These are phyloP conservation scores for Chrysanthemum makinoi DNA, from an alignment of 129 eudicot species.

Conservation along the genomic window DNA sequence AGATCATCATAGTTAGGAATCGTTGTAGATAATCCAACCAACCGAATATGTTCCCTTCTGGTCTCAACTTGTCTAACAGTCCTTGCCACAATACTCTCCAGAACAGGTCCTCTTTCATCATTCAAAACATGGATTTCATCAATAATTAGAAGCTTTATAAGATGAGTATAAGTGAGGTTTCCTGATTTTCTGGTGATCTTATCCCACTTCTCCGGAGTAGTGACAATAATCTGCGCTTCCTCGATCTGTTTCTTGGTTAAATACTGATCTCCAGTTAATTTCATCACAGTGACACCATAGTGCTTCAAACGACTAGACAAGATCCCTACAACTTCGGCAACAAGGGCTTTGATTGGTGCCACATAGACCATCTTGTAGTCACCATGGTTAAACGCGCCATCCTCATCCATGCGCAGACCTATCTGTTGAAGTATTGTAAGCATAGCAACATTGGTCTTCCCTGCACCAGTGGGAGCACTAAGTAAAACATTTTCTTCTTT, in stretches of 20 bases:
- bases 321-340: constrained; percentile 89
- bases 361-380: constrained; percentile 92
- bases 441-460: constrained; percentile 95
- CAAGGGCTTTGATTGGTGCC: constrained; percentile 97
- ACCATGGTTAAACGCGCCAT: constrained; percentile 66
- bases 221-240: constrained; percentile 88
- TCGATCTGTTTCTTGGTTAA: constrained; percentile 84
- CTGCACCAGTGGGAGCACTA: constrained; percentile 98
- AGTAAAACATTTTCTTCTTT: constrained; percentile 70
- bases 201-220: constrained; percentile 99
- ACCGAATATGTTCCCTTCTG: constrained; percentile 89
- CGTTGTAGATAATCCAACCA: constrained; percentile 92
- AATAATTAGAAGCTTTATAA: constrained; percentile 77
- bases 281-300: constrained; percentile 73
- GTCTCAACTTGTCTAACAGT: constrained; percentile 91
- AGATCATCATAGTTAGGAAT: constrained; percentile 87
- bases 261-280: constrained; percentile 92
- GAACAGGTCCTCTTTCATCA: constrained; percentile 94
- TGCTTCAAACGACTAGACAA: constrained; percentile 71
- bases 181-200: constrained; percentile 95
- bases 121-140: constrained; percentile 94
- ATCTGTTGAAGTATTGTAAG: constrained; percentile 93
- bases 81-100: constrained; percentile 93
- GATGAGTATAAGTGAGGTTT: constrained; percentile 87
- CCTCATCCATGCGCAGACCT: constrained; percentile 68